Evolutionary conservation across 495 filamentous ascomycete species (phyloP).

Genomic region (Niebla homalea): DNA sequence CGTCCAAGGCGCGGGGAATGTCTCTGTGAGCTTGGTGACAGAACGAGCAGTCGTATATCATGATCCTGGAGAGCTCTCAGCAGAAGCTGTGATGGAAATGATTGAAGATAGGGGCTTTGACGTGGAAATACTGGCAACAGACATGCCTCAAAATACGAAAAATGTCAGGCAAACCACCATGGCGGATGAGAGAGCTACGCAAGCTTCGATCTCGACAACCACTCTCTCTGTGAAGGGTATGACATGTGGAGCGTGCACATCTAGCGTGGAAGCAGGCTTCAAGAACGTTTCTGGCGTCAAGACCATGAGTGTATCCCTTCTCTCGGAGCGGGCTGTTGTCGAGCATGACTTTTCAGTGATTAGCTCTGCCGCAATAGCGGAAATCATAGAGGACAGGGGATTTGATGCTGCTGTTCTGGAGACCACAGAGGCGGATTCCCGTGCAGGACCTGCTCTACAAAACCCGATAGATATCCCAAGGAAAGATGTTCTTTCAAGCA

Average conservation of each 20-base stretch:
- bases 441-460: slow-evolving; percentile 16
- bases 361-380: slow-evolving; percentile 58
- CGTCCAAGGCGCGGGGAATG: slow-evolving; percentile 63
- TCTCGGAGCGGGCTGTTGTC: slow-evolving; percentile 54
- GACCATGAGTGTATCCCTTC: slow-evolving; percentile 77
- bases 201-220: slow-evolving; percentile 43
- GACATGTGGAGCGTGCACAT: slow-evolving; percentile 93
- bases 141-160: slow-evolving; percentile 32
- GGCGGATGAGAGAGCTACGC: background rate
- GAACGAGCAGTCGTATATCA: slow-evolving; percentile 83
- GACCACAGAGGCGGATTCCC: slow-evolving; percentile 20
- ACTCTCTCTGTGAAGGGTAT: slow-evolving; percentile 90
- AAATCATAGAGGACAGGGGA: slow-evolving; percentile 81
- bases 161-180: background rate
- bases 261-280: slow-evolving; percentile 75
- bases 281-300: slow-evolving; percentile 57
- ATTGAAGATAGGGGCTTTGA: slow-evolving; percentile 95
- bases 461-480: slow-evolving; percentile 27
- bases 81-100: slow-evolving; percentile 63
- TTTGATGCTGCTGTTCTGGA: slow-evolving; percentile 76
- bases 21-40: slow-evolving; percentile 86
- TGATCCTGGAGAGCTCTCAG: slow-evolving; percentile 59
- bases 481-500: slow-evolving; percentile 45
- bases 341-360: slow-evolving; percentile 61
- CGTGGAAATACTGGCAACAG: slow-evolving; percentile 76